A percentile compares a stretch with the other conserved stretches of the same genome.
These are phyloP conservation scores for Mortierella sp. DNA, from an alignment of 371 early-diverging fungal genomes.

Conservation along the genomic window DNA sequence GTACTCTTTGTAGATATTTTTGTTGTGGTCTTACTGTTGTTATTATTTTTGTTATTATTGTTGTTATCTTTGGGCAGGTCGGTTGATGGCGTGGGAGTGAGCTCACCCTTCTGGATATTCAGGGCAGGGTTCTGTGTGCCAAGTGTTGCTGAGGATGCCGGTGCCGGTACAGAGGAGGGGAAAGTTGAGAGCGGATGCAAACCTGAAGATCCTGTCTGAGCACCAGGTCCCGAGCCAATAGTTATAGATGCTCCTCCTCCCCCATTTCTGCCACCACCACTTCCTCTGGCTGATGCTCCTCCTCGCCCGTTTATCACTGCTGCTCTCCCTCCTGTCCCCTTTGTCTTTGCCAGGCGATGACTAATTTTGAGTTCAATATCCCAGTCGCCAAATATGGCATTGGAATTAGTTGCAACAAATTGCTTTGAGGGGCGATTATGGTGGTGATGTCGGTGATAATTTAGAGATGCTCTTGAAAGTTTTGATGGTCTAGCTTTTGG, in stretches of 20 bases:
- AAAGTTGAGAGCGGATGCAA: constrained; percentile 15
- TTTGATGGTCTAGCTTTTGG: constrained; percentile 29
- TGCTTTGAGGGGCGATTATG: constrained; percentile 28
- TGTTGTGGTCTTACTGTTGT: constrained; percentile 7
- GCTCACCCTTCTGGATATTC: constrained; percentile 13
- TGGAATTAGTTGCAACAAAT: constrained; percentile 30
- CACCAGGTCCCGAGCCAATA: constrained; percentile 8
- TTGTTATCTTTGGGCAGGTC: background rate
- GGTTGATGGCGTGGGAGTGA: background rate
- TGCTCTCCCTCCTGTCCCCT: constrained; percentile 1
- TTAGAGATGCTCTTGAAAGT: constrained; percentile 8
- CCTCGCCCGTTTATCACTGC: background rate
- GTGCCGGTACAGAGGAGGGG: constrained; percentile 5
- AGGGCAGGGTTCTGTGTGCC: background rate
- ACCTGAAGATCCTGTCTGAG: constrained; percentile 9
- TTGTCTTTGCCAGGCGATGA: constrained; percentile 26
- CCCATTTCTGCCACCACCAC: constrained; percentile 4
- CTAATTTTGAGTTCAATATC: constrained; percentile 35
- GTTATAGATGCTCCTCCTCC: constrained; percentile 10
- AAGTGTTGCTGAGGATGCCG: background rate
- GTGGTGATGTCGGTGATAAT: constrained; percentile 14
- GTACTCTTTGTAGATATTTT: background rate
- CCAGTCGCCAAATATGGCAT: constrained; percentile 42
- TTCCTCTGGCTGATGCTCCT: constrained; percentile 1
- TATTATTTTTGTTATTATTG: background rate